These are phyloP conservation scores for Arachnopeziza araneosa DNA, from an alignment of 2,329 filamentous ascomycete genomes.

Conservation along the genomic window DNA sequence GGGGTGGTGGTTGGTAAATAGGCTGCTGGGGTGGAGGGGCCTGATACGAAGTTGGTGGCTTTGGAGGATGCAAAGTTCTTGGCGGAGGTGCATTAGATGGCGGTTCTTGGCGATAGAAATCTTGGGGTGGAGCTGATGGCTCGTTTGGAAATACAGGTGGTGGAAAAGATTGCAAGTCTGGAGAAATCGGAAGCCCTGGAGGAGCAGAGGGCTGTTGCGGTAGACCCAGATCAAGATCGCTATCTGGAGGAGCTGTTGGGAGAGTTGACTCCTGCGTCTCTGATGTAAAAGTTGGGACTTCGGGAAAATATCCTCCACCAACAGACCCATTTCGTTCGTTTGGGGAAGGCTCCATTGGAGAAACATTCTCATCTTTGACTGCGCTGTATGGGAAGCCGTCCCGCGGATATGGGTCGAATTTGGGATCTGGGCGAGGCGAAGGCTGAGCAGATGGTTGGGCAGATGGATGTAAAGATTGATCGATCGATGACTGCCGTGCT, in stretches of 20 bases:
- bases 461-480: slow-evolving; percentile 43
- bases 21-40: slow-evolving; percentile 17
- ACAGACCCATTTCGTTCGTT: slow-evolving; percentile 42
- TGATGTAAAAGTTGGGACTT: slow-evolving; percentile 34
- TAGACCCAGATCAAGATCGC: slow-evolving; percentile 18
- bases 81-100: slow-evolving; percentile 11
- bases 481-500: slow-evolving; percentile 42
- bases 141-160: slow-evolving; percentile 21
- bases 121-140: slow-evolving; percentile 8
- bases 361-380: slow-evolving; percentile 34
- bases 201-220: slow-evolving; percentile 23
- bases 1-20: slow-evolving; percentile 13
- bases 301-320: slow-evolving; percentile 54
- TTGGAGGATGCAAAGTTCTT: slow-evolving; percentile 9
- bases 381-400: slow-evolving; percentile 28
- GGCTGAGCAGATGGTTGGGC: slow-evolving; percentile 18
- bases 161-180: slow-evolving; percentile 22
- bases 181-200: slow-evolving; percentile 25
- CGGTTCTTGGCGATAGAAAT: slow-evolving; percentile 13
- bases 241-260: slow-evolving; percentile 22
- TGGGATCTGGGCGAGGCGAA: slow-evolving; percentile 16
- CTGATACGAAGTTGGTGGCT: slow-evolving; percentile 5
- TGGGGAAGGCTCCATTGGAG: slow-evolving; percentile 43
- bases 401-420: slow-evolving; percentile 33
- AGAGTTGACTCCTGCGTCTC: slow-evolving; percentile 22